Evolutionary conservation across 768 basidiomycete genomes (phyloP).

Genomic region (Boletus reticulatus): DNA sequence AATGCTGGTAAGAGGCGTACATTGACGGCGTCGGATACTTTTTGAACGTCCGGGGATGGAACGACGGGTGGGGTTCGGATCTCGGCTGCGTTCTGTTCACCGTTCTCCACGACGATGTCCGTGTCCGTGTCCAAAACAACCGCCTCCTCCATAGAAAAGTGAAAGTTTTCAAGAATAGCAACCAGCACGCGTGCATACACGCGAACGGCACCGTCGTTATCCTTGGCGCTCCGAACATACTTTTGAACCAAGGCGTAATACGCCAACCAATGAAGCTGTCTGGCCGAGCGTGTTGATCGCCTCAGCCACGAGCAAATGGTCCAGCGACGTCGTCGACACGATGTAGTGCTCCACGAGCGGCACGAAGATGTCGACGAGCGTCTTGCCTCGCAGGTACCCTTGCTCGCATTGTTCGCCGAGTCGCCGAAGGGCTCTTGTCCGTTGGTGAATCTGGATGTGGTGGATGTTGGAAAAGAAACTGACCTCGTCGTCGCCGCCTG

Average conservation of each 20-base stretch:
- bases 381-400: slow-evolving; percentile 62
- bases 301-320: slow-evolving; percentile 89
- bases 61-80: not conserved
- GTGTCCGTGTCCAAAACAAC: slow-evolving; percentile 36
- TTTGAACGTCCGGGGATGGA: slow-evolving; percentile 22
- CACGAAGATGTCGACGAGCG: slow-evolving; percentile 70
- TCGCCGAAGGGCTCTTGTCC: slow-evolving; percentile 79
- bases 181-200: slow-evolving; percentile 85
- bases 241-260: slow-evolving; percentile 80
- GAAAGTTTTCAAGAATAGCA: slow-evolving; percentile 84
- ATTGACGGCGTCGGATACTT: slow-evolving; percentile 75
- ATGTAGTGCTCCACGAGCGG: slow-evolving; percentile 49
- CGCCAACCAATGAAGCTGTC: slow-evolving; percentile 75
- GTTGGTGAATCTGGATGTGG: slow-evolving; percentile 90
- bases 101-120: slow-evolving; percentile 33
- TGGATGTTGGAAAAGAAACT: slow-evolving; percentile 96
- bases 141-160: slow-evolving; percentile 76
- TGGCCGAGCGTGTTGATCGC: slow-evolving; percentile 76
- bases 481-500: slow-evolving; percentile 88
- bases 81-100: slow-evolving; percentile 24
- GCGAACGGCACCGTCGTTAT: slow-evolving; percentile 71
- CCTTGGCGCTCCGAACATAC: slow-evolving; percentile 67
- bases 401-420: slow-evolving; percentile 74
- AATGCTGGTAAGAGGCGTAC: slow-evolving; percentile 75
- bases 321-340: slow-evolving; percentile 53